phyloP scores from a whole-genome alignment of 257 asterid species.

The Petunia axillaris region DNA sequence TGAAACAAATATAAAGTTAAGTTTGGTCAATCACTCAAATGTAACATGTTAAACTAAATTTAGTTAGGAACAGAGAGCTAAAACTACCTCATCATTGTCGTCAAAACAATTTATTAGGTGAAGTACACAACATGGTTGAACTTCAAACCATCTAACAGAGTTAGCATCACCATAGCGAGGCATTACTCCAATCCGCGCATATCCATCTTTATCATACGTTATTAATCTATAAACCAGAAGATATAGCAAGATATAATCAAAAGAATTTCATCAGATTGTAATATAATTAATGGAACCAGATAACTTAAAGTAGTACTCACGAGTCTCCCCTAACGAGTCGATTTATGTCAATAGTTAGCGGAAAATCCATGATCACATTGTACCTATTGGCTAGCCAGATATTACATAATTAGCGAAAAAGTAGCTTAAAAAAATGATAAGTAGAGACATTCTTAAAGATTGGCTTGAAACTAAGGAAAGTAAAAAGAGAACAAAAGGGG shows the following conservation, averaged over 20 bases:
- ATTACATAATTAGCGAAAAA: too few relatives aligned
- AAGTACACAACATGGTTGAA: constrained; percentile 56
- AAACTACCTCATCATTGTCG: constrained; percentile 52
- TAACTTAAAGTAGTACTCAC: constrained; percentile 40
- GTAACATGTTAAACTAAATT: too few relatives aligned
- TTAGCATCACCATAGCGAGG: constrained; percentile 73
- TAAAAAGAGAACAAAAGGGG: not conserved
- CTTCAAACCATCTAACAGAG: constrained; percentile 65
- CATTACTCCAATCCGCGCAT: constrained; percentile 72
- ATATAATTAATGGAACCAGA: too few relatives aligned
- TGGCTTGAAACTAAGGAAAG: too few relatives aligned
- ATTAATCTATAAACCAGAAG: constrained; percentile 42
- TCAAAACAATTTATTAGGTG: constrained; percentile 74
- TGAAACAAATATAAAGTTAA: too few relatives aligned
- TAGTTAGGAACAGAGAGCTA: not conserved
- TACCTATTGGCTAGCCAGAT: constrained; percentile 37
- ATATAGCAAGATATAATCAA: not conserved
- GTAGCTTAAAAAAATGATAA: too few relatives aligned
- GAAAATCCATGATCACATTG: constrained; percentile 66
- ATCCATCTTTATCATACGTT: constrained; percentile 44
- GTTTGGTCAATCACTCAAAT: too few relatives aligned
- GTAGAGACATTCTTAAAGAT: too few relatives aligned
- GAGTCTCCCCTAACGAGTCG: constrained; percentile 64
- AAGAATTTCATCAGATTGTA: not conserved
- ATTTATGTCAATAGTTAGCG: constrained; percentile 49